Evolutionary conservation across 345 rosid species (phyloP), one percentile per base, ranked within the genome.

Genomic region (Gossypium bickii): DNA sequence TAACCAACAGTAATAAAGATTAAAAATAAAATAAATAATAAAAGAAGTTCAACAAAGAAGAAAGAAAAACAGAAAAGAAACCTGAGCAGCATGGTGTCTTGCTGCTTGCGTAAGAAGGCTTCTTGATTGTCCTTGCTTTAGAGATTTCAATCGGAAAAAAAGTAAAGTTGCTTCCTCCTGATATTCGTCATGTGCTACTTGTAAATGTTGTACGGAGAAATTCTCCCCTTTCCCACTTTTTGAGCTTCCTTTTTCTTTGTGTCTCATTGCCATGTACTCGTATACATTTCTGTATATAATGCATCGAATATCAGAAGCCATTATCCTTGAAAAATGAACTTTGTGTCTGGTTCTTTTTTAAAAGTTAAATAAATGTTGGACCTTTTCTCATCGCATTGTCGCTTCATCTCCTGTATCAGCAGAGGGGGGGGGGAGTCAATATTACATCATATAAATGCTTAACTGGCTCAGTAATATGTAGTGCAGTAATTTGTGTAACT

Each of bases 51-150:
- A 65, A 29, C 34, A 61, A 73, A 41, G 57, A 45, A 29, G 25
- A 43, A 45, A 29, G 25, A 43, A 27, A 79, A n/a, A 78, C 17
- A 68, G 73, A 61, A 80, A 48, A 72, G 79, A 78, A 82, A 95
- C 99, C 99, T 95, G 99, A 82, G 99, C 96, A 74, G 99, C 94
- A 83, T 95, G 97, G 82, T 95, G 99, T 44, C 97, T 85, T 67
- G 97, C 97, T 72, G 97, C 98, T 83, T 95, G 99, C 11, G 98
- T 95, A 56, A 95, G 89, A 76, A 95, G 96, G 86, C 99, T 93
- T 72, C 97, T 89, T 47, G 93, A 89, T 80, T 95, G 99, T 66
- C 97, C 97, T 85, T 91, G 93, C 82, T 95, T 93, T 76, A 95
- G 79, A 59, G 99, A 95, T 80, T 91, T 93, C 76, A 90, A 79